These are phyloP conservation scores for Ostreobium quekettii DNA, from an alignment of 139 green algal species.

Conservation along the genomic window DNA sequence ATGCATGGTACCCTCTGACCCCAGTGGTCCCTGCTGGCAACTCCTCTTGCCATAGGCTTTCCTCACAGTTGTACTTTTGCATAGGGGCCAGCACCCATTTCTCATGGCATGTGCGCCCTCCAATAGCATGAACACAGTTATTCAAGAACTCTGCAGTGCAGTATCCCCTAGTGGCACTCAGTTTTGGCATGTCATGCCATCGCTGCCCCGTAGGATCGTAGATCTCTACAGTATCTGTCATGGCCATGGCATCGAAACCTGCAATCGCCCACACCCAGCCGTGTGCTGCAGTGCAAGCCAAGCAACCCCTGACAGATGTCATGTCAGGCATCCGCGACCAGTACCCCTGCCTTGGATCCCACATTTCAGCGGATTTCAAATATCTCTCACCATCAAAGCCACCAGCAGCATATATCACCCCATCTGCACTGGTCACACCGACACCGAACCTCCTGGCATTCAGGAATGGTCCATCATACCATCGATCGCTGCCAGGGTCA, in stretches of 20 bases:
- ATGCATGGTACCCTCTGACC: too few species aligned
- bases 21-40: too few species aligned
- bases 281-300: not conserved
- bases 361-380: not conserved
- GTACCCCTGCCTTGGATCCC: not conserved
- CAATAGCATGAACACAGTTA: not conserved
- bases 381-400: not conserved
- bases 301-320: not conserved
- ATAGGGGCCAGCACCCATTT: too few species aligned
- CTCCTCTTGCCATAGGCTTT: too few species aligned
- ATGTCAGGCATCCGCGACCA: not conserved
- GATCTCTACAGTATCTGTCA: not conserved
- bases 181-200: not conserved
- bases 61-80: too few species aligned
- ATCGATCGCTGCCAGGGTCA: not conserved
- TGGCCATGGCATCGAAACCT: not conserved
- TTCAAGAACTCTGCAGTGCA: not conserved
- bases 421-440: not conserved
- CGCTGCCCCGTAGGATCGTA: not conserved
- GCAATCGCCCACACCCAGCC: not conserved
- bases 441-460: not conserved
- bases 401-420: not conserved
- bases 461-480: not conserved
- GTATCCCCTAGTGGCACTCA: not conserved
- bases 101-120: not conserved